Percentiles rank a stretch among this genome's conserved stretches.
phyloP scores from a whole-genome alignment of 1,139 yeast species.

The Starmera stellimalicola region DNA sequence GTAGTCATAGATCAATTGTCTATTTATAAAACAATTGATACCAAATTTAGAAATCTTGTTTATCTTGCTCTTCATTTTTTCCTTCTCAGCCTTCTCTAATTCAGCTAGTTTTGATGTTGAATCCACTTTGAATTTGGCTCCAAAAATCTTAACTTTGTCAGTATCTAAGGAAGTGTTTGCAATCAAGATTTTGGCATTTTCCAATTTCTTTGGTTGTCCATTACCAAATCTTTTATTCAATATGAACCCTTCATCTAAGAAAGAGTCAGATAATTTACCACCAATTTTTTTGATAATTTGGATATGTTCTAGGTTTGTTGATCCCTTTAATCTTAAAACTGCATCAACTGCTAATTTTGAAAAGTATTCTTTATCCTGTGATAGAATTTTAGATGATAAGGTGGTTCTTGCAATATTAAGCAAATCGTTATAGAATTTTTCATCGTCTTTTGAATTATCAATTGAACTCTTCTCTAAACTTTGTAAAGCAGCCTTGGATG shows the following conservation, averaged over 20 bases:
- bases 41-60: constrained; percentile 78
- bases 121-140: constrained; percentile 96
- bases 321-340: constrained; percentile 80
- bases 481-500: constrained; percentile 71
- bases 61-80: constrained; percentile 85
- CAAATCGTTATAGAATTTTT: constrained; percentile 66
- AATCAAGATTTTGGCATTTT: constrained; percentile 78
- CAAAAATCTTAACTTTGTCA: constrained; percentile 93
- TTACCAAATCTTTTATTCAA: constrained; percentile 89
- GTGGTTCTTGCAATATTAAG: constrained; percentile 88
- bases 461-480: constrained; percentile 73
- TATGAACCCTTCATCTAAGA: constrained; percentile 91
- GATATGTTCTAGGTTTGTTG: constrained; percentile 90
- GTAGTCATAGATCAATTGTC: constrained; percentile 95
- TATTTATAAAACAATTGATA: constrained; percentile 83
- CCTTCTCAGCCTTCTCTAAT: constrained; percentile 89
- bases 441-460: constrained; percentile 57
- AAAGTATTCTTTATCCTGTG: constrained; percentile 91
- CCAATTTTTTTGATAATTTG: constrained; percentile 92
- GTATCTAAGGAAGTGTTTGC: constrained; percentile 98
- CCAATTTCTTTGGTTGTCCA: constrained; percentile 80
- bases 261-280: constrained; percentile 86
- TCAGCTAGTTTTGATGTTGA: constrained; percentile 93
- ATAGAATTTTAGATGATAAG: constrained; percentile 80
- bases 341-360: constrained; percentile 92